Conservation (phyloP, 1,284 basidiomycete genomes). For the Cutaneotrichosporon sp. region DNA sequence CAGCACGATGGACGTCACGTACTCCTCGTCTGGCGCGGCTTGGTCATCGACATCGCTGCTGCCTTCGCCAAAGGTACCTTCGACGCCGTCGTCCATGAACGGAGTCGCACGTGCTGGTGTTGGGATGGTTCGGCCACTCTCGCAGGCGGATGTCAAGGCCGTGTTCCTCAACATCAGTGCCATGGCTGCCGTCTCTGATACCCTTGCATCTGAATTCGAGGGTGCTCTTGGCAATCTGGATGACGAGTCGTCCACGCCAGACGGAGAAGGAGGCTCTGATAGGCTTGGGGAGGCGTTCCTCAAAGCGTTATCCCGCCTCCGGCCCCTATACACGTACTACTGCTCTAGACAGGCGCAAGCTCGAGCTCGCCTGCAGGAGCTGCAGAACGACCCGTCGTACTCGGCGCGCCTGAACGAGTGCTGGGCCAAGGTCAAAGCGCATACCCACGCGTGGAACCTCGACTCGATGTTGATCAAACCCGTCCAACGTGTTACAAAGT, state of each 20-base stretch:
- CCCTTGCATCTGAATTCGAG: conserved; percentile 58
- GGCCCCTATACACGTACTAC: conserved; percentile 77
- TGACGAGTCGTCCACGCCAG: conserved; percentile 53
- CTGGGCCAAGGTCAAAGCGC: conserved; percentile 65
- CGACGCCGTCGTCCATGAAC: conserved; percentile 10
- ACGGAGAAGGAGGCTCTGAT: conserved; percentile 61
- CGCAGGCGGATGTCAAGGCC: conserved; percentile 65
- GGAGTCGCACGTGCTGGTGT: conserved; percentile 13
- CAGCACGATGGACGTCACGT: conserved; percentile 11
- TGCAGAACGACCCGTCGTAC: conserved; percentile 46
- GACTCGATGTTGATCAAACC: conserved; percentile 83
- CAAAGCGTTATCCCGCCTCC: conserved; percentile 68
- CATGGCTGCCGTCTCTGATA: conserved; percentile 68
- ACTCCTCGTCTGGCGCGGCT: conserved; percentile 11
- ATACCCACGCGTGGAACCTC: conserved; percentile 91
- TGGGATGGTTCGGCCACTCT: conserved; percentile 60
- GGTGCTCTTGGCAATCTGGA: conserved; percentile 45
- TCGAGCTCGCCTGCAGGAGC: conserved; percentile 62
- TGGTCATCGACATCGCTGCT: conserved; percentile 13
- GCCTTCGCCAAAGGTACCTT: conserved; percentile 11
- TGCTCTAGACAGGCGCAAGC: conserved; percentile 82
- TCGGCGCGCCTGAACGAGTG: conserved; percentile 68
- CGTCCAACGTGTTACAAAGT: conserved; percentile 87
- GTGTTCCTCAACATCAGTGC: conserved; percentile 79
- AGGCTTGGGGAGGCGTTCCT: conserved; percentile 75